Evolutionary conservation across 106 monocot species (phyloP).

Genomic region (Dactylorhiza incarnata): DNA sequence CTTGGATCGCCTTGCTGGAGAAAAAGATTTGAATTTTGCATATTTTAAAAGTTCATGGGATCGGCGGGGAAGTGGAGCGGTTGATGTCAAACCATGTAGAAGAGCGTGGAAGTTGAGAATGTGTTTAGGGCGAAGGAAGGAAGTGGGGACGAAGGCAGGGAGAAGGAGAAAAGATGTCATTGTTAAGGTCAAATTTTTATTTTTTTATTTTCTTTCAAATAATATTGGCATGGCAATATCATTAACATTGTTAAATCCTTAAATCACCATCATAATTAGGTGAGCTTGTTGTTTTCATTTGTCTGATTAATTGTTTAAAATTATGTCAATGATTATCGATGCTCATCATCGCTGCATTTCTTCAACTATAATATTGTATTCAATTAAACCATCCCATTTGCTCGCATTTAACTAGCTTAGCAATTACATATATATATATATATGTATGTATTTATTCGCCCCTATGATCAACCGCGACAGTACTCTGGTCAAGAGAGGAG

Average conservation of each 20-base stretch:
- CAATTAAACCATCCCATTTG: not conserved
- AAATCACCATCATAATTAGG: constrained; percentile 9
- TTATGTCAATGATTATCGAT: constrained; percentile 3
- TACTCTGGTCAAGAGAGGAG: too few species aligned
- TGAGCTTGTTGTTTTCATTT: constrained; percentile 5
- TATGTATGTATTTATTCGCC: too few species aligned
- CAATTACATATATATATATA: too few species aligned
- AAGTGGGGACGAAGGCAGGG: not conserved
- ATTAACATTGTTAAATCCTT: not conserved
- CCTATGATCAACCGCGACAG: too few species aligned
- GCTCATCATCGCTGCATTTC: not conserved
- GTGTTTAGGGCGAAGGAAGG: not conserved
- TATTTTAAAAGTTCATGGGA: not conserved
- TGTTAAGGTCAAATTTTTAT: too few species aligned
- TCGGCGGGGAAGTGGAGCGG: not conserved
- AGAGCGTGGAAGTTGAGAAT: not conserved
- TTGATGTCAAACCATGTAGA: not conserved
- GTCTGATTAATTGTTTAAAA: not conserved
- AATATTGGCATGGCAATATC: not conserved
- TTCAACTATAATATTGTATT: not conserved
- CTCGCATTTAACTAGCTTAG: too few species aligned
- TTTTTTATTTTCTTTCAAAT: too few species aligned
- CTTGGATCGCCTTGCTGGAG: constrained; percentile 1
- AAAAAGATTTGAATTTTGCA: constrained; percentile 10
- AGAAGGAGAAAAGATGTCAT: not conserved